Evolutionary conservation across 352 stramenopile genomes (phyloP).

Genomic region (Phytophthora ramorum): DNA sequence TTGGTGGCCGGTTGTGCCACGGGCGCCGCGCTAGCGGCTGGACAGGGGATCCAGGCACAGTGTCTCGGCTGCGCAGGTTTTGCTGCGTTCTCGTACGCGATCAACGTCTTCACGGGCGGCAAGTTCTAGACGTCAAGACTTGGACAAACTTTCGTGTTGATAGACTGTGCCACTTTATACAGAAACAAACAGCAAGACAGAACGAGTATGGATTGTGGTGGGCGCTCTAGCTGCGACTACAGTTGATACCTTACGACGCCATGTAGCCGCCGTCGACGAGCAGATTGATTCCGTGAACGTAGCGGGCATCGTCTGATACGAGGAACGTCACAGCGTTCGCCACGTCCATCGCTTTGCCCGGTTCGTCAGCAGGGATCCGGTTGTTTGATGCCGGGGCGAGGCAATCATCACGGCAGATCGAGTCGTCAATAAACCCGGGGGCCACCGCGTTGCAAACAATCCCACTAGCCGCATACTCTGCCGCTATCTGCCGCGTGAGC

Average conservation of each 20-base stretch:
- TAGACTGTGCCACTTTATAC: constrained; percentile 29
- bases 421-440: constrained; percentile 70
- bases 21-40: constrained; percentile 93
- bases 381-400: constrained; percentile 52
- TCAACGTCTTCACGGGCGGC: constrained; percentile 89
- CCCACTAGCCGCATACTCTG: constrained; percentile 64
- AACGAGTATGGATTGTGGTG: background rate
- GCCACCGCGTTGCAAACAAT: constrained; percentile 73
- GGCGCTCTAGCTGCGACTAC: constrained; percentile 3
- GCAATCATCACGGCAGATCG: constrained; percentile 62
- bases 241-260: constrained; percentile 41
- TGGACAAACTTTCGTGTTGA: constrained; percentile 3
- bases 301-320: constrained; percentile 66
- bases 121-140: constrained; percentile 51
- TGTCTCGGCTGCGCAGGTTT: constrained; percentile 94
- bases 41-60: constrained; percentile 93
- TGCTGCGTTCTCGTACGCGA: constrained; percentile 91
- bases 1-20: constrained; percentile 95
- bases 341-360: constrained; percentile 68
- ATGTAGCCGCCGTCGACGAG: constrained; percentile 67
- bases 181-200: constrained; percentile 11
- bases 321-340: constrained; percentile 77
- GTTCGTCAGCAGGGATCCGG: constrained; percentile 59
- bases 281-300: constrained; percentile 70
- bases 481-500: constrained; percentile 69